phyloP scores from a whole-genome alignment of 1,139 yeast genomes.

The Protomyces arabidopsidicola region DNA sequence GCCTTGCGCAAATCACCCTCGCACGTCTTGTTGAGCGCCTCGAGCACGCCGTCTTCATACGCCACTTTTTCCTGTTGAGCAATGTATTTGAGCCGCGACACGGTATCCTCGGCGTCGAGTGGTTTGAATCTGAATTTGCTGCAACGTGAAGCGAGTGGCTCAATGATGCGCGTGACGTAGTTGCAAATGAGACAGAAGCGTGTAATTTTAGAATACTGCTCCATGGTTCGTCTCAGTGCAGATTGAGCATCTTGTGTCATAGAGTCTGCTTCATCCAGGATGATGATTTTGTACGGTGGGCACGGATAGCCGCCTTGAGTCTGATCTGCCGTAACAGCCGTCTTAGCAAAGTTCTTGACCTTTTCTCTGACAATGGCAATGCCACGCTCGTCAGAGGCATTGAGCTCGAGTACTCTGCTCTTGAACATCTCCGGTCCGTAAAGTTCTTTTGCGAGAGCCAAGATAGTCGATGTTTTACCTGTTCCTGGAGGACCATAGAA shows the following conservation, averaged over 20 bases:
- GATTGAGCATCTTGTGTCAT: slow-evolving; percentile 99
- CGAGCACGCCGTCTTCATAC: slow-evolving; percentile 51
- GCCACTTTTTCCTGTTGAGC: slow-evolving; percentile 50
- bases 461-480: slow-evolving; percentile 88
- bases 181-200: slow-evolving; percentile 92
- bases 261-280: slow-evolving; percentile 92
- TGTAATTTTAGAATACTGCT: slow-evolving; percentile 82
- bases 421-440: slow-evolving; percentile 61
- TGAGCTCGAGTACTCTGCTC: slow-evolving; percentile 78
- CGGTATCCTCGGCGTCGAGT: slow-evolving; percentile 65
- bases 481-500: slow-evolving; percentile 98
- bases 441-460: slow-evolving; percentile 79
- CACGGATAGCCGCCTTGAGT: slow-evolving; percentile 74
- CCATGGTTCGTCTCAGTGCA: slow-evolving; percentile 95
- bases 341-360: slow-evolving; percentile 84
- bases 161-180: slow-evolving; percentile 91
- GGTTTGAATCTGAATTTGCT: slow-evolving; percentile 87
- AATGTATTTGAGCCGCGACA: slow-evolving; percentile 59
- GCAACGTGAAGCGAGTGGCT: slow-evolving; percentile 93
- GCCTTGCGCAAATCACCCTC: slow-evolving; percentile 91
- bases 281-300: slow-evolving; percentile 82
- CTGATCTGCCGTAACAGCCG: slow-evolving; percentile 77
- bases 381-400: slow-evolving; percentile 96
- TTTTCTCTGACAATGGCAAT: slow-evolving; percentile 87
- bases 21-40: slow-evolving; percentile 61